Base-by-base conservation (phyloP, 2,329 filamentous ascomycete genomes). In the Teratosphaeria epicoccoides region DNA sequence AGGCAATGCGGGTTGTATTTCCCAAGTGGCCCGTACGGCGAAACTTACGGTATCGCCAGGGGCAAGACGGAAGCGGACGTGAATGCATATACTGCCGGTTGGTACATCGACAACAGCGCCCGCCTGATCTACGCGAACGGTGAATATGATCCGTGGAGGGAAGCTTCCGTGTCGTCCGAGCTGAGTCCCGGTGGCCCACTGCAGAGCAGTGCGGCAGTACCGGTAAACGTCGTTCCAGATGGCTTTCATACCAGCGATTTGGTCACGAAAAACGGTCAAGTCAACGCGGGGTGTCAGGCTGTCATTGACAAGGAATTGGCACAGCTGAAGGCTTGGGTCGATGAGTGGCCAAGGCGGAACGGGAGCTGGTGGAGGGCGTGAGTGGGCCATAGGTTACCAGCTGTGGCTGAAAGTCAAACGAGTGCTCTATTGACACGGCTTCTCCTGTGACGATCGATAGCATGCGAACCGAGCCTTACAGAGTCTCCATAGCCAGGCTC, bases 61-160 rank as follows among this genome's bases (percentile, higher is more conserved):
- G 75, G 76, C 49, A 73, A 70, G 60, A 77, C 74, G 0, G 73
- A 73, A 2, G 65, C 66, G 2, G 63, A 71, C 23, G 59, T 81
- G 37, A 84, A 84, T 62, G 63, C 59, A 14, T 70, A 70, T 59
- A 83, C 80, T 0, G 69, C 73, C 23, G 81, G 81, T 26, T 84
- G 81, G 81, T 53, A 63, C 52, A 63, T 73, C 23, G 72, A 70
- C 33, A 58, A 58, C 47, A 76, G 74, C 1, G 76, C 73, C 14
- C 73, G 79, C 2, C 66, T 84, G 22, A 70, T 82, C 24, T 82
- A 75, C 70, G 71, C 74, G 5, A 82, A 83, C 57, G 80, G 76
- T 43, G 71, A 80, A 63, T 77, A 70, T 51, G 81, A 84, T 61
- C 81, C 80, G 5, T 83, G 80, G 81, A 70, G 74, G 28, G 73